Base-by-base conservation (phyloP, 1,284 basidiomycete species). In the Phenoliferia sp. region DNA sequence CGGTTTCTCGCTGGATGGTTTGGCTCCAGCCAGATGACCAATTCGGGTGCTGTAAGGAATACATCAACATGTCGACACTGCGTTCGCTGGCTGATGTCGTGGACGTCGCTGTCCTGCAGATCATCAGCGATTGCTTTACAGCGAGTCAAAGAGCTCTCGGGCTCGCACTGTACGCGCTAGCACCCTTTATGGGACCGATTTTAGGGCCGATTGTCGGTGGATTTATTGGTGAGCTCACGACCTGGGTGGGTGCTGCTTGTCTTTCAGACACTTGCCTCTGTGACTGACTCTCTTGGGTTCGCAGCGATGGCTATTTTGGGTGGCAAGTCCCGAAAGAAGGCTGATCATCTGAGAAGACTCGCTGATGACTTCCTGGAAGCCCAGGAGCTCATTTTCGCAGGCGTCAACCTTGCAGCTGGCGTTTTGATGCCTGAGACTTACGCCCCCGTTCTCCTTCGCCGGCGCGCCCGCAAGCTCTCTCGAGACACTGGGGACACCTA, bases 371-470 rank as follows among this genome's bases (percentile, higher is more conserved):
- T n/a, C 22, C 17, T 52, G 7, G 5, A 19, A 6, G 7, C 28
- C 22, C 48, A 52, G 48, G 48, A 52, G 48, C 48, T 52, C 48
- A 52, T 52, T 17, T 82, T 85, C 68, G 81, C 85, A 29, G 83
- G 78, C 15, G 73, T 85, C 63, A 84, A 83, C 61, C 79, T 85
- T 36, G 68, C 84, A 26, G 56, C 77, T 50, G 69, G 72, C 67
- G 54, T 67, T 73, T 3, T 61, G 76, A 29, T 57, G 79, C 58
- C 50, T 2, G 34, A 39, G n/a, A 59, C 58, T 3, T 59, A 36
- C 32, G 85, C 85, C 0, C 88, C 88, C 3, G 85, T 87, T 2
- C 80, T 89, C 6, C 81, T 90, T 9, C 84, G 87, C 9, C 76
- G 82, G 63, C 82, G 85, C 64, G 88, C 87, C 4, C 72, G 75